These are phyloP conservation scores for Xylariales sp. DNA, from an alignment of 2,329 filamentous ascomycete species.

Conservation along the genomic window DNA sequence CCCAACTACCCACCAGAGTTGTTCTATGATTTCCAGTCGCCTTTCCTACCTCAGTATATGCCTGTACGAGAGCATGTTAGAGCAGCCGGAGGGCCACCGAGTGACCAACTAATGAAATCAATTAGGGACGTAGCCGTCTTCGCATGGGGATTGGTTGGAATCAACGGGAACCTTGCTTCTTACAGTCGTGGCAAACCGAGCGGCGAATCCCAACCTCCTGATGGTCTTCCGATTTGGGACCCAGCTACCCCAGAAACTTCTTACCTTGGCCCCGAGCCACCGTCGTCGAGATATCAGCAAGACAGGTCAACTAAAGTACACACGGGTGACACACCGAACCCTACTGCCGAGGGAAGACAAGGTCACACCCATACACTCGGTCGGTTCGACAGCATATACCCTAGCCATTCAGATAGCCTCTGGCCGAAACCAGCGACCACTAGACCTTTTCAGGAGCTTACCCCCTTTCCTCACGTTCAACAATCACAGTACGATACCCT, in stretches of 20 bases:
- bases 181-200: conserved; percentile 71
- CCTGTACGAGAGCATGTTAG: conserved; percentile 58
- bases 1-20: conserved; percentile 58
- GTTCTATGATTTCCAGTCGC: conserved; percentile 58
- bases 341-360: conserved; percentile 35
- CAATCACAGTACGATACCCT: conserved; percentile 27
- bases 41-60: conserved; percentile 58
- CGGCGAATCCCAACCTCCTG: conserved; percentile 71
- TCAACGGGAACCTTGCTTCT: conserved; percentile 78
- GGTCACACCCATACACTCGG: conserved; percentile 30
- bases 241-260: conserved; percentile 51
- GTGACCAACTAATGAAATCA: conserved; percentile 77
- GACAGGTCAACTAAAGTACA: conserved; percentile 22
- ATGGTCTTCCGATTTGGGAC: conserved; percentile 71
- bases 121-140: conserved; percentile 91
- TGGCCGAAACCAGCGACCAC: conserved; percentile 36
- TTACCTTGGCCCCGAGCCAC: conserved; percentile 53
- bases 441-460: conserved; percentile 28
- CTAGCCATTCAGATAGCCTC: conserved; percentile 30
- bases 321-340: conserved; percentile 32
- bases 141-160: conserved; percentile 83
- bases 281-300: conserved; percentile 45
- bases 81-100: conserved; percentile 63
- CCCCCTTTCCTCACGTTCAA: conserved; percentile 35
- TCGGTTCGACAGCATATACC: conserved; percentile 31